Evolutionary conservation across 2,329 filamentous ascomycete species (phyloP), one percentile per base, ranked within the genome.

Genomic region (Aspergillus aculeatus): DNA sequence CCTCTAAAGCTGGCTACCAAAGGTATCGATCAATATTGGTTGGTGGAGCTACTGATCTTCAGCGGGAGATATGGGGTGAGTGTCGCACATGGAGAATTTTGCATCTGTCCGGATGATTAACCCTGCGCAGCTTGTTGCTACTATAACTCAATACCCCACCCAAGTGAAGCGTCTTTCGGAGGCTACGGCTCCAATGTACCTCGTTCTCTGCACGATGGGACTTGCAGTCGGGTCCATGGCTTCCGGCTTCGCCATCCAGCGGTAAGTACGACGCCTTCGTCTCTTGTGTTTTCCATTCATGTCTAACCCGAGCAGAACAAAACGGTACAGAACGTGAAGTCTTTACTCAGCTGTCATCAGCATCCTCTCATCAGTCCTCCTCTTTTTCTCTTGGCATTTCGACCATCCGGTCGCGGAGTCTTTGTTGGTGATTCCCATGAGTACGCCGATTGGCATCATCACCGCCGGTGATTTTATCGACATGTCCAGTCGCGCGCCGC

Each of bases 401-500:
- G 47, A 47, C 6, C 23, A 23, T 23, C 31, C 41, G 5, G 51
- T 50, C 5, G 41, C 16, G 51, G 57, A 50, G 21, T 50, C 52
- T 12, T 47, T 59, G 29, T n/a, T 59, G 3, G 32, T 59, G 11
- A 55, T 59, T 29, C 57, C 57, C 7, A 55, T 59, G 48, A 50
- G 57, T 5, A 38, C 32, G 0, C 38, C 57, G 26, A 59, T 48
- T 4, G 50, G 57, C 2, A 53, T 59, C 5, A 55, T 47, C 14
- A 51, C 50, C 10, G 55, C 57, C 6, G 44, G 23, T 9, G 47
- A 59, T 6, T 55, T 59, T 10, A 50, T 59, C 21, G 51, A 51
- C 14, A 51, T 59, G 44, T 50, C 57, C 1, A 41, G 21, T 19
- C 57, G 57, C 1, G 23, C 57, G 6, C 32, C 51, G 1, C 12